These are phyloP conservation scores for Aspergillus novofumigatus DNA, from an alignment of 2,329 filamentous ascomycete species.

Conservation along the genomic window DNA sequence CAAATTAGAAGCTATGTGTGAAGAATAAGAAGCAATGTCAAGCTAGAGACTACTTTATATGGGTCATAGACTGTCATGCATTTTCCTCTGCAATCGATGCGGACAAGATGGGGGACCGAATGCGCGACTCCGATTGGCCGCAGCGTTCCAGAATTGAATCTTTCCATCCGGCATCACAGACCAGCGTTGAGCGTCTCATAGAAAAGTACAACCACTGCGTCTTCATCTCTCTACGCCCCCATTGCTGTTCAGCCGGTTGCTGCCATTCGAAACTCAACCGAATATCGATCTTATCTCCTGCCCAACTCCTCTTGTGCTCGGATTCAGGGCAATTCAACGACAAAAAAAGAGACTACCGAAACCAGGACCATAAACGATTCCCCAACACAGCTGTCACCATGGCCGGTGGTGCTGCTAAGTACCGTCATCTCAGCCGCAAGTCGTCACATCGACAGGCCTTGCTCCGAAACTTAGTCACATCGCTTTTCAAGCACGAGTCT, in stretches of 20 bases:
- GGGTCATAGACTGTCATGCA: not conserved
- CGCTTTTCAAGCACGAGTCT: conserved; percentile 86
- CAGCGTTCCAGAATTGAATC: conserved; percentile 28
- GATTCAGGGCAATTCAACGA: not conserved
- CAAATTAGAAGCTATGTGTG: not conserved
- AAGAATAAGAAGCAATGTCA: not conserved
- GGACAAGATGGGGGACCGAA: conserved; percentile 18
- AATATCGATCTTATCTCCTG: not conserved
- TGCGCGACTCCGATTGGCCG: conserved; percentile 33
- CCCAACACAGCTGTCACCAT: conserved; percentile 46
- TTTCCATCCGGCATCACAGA: conserved; percentile 15
- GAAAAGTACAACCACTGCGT: not conserved
- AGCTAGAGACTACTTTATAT: not conserved
- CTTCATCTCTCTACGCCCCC: not conserved
- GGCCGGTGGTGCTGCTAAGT: conserved; percentile 83
- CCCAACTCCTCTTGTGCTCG: not conserved
- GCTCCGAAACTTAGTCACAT: conserved; percentile 92
- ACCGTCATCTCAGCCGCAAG: conserved; percentile 79
- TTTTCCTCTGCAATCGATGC: not conserved
- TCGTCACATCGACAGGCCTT: conserved; percentile 88
- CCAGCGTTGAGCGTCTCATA: not conserved
- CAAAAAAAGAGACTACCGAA: not conserved
- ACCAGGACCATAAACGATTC: not conserved
- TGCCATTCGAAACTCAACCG: not conserved
- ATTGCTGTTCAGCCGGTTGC: not conserved